Percentiles rank a stretch among this genome's conserved stretches.
Conservation (phyloP, 129 eudicot genomes). For the Deinandra increscens region DNA sequence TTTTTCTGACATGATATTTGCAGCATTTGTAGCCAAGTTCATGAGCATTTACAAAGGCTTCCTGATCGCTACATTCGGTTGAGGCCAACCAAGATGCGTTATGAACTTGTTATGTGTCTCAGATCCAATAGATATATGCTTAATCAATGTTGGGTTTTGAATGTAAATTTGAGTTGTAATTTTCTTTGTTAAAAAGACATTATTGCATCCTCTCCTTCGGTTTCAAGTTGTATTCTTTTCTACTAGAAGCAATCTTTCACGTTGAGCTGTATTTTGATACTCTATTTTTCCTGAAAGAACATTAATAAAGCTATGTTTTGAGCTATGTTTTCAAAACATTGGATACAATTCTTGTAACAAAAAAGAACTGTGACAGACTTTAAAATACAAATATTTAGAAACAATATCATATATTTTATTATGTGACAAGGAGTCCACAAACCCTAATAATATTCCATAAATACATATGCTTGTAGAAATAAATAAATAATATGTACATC, state of each 20-base stretch:
- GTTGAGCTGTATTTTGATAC: not conserved
- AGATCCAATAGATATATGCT: not conserved
- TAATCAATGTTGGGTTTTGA: slow-evolving; percentile 13
- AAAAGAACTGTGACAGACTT: not conserved
- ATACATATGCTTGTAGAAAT: not conserved
- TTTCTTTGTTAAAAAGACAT: slow-evolving; percentile 16
- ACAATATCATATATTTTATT: slow-evolving; percentile 15
- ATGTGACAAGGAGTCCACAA: not conserved
- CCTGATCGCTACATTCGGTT: slow-evolving; percentile 84
- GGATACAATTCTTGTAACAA: too few species aligned
- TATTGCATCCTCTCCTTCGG: not conserved
- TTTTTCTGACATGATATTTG: slow-evolving; percentile 21
- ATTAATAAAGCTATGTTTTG: too few species aligned
- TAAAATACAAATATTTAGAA: not conserved
- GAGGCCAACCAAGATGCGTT: slow-evolving; percentile 24
- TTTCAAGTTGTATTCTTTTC: not conserved
- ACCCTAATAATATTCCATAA: slow-evolving; percentile 15
- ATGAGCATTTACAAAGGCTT: slow-evolving; percentile 96
- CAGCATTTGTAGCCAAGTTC: slow-evolving; percentile 98
- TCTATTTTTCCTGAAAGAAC: too few species aligned
- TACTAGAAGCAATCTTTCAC: slow-evolving; percentile 6
- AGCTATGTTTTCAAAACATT: too few species aligned
- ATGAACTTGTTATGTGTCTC: slow-evolving; percentile 11
- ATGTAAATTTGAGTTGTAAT: not conserved
- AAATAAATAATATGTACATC: slow-evolving; percentile 22